phyloP scores from a whole-genome alignment of 371 early-diverging fungal species.

The Rhizopus stolonifer region DNA sequence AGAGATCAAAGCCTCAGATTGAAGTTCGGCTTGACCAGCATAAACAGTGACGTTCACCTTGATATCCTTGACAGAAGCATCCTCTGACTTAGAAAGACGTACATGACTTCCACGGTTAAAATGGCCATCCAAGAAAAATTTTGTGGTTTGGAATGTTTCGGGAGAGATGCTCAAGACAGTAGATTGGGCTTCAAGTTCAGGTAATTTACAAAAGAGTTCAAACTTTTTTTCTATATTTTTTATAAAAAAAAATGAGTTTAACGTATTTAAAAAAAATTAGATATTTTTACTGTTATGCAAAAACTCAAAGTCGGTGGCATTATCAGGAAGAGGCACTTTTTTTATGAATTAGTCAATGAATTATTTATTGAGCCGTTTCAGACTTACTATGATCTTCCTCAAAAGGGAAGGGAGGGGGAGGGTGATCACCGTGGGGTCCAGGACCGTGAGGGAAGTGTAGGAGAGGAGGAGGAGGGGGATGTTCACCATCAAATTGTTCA shows the following conservation, averaged over 20 bases:
- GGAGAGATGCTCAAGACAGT: constrained; percentile 22
- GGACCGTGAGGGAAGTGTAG: too few species aligned
- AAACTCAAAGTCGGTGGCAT: neutral
- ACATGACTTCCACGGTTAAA: constrained; percentile 20
- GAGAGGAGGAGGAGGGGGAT: too few species aligned
- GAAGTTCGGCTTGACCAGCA: constrained; percentile 10
- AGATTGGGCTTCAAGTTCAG: constrained; percentile 11
- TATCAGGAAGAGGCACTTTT: neutral
- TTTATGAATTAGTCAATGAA: too few species aligned
- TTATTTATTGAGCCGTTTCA: too few species aligned
- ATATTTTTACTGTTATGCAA: neutral
- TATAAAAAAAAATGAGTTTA: too few species aligned
- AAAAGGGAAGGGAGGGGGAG: too few species aligned
- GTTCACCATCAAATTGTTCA: too few species aligned
- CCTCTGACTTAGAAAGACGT: constrained; percentile 12
- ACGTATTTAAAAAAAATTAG: too few species aligned
- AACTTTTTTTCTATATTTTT: neutral
- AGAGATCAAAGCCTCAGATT: constrained; percentile 19
- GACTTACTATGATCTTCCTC: too few species aligned
- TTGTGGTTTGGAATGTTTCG: constrained; percentile 19
- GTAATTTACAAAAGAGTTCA: constrained; percentile 17
- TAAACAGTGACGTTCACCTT: constrained; percentile 25
- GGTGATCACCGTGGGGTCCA: too few species aligned
- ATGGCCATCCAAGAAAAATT: constrained; percentile 15
- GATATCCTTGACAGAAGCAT: constrained; percentile 15